Base-by-base conservation (phyloP, 176 grass and related monocot genomes). In the Eleusine indica region DNA sequence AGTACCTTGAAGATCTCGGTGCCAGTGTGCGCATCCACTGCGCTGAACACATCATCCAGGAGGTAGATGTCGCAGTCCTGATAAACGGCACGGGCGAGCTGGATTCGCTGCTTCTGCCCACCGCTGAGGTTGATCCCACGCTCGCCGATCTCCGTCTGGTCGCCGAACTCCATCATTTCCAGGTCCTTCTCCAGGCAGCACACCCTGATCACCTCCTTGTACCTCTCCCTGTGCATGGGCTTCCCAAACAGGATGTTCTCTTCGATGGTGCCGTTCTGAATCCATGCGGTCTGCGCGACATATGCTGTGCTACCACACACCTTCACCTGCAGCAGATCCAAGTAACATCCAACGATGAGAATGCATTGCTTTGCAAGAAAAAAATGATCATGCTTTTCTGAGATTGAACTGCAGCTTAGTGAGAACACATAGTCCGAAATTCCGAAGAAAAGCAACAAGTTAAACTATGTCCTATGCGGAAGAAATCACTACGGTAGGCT, bases 121-220 rank as follows among this genome's bases (percentile, higher is more conserved):
- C 96, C 96, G 28, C 96, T 99, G 41, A 99, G 91, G 78, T 99
- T 99, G 79, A 99, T 99, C 18, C 96, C 96, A 13, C 96, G 90
- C 78, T 99, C 96, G 2, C 96, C 96, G 18, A 99, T 99, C 96
- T 99, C 96, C 1, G 96, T 99, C 86, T 99, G 96, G 56, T 99
- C 96, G 17, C 96, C 96, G 67, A 99, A 99, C 86, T 99, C 96
- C 96, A 99, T 99, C 93, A 99, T 96, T 83, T 99, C 96, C 37
- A 99, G 29, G 82, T 99, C 96, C 81, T 92, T 99, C 78, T 96
- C 89, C 78, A 99, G 86, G 84, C 93, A 96, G 78, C 96, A 99
- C 15, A 99, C 96, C 70, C 81, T 75, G 67, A 96, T 92, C 9
- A 84, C 91, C 81, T 96, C 88, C 81, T 87, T 90, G 87, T 99